Base-by-base conservation (phyloP, 192 early-diverging fungal species). In the Podila verticillata region DNA sequence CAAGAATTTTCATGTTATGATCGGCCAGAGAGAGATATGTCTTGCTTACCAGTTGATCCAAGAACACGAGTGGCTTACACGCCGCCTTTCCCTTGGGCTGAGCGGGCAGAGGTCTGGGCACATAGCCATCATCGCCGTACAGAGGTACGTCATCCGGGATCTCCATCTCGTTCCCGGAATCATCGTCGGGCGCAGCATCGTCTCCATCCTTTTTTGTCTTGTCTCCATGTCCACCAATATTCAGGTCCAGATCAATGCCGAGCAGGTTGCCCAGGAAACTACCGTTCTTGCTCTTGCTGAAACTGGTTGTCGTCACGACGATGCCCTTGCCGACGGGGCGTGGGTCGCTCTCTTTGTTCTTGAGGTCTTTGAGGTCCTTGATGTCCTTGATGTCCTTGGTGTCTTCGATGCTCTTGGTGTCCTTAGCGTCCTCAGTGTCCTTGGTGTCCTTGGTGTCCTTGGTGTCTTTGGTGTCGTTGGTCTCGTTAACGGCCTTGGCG, bases 11-110 rank as follows among this genome's bases (percentile, higher is more conserved):
- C n/a, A n/a, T n/a, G n/a, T n/a, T n/a, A n/a, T n/a, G n/a, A n/a
- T n/a, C n/a, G n/a, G n/a, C n/a, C n/a, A n/a, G n/a, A n/a, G n/a
- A n/a, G n/a, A n/a, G n/a, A n/a, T n/a, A n/a, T n/a, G n/a, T n/a
- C n/a, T n/a, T n/a, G 51, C 22, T 54, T 34, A 66, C 34, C 65
- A 66, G 1, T 20, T 66, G 65, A 22, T 66, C 65, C 17, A 54
- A 1, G 34, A 66, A 66, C 20, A 2, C n/a, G 49, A 57, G 65
- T 3, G 20, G 2, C 28, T 28, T 5, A 20, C 51, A 66, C 9
- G 65, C 32, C 8, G 54, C 31, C 19, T 24, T 5, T 3, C 49
- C 48, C 7, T 5, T 13, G 4, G 65, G 49, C 36, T 57, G 26
- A 13, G 19, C 65, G 0, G 65, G 65, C 22, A 54, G 22, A 9